Conservation (phyloP, 2,329 filamentous ascomycete species). For the Botrytis tulipae region DNA sequence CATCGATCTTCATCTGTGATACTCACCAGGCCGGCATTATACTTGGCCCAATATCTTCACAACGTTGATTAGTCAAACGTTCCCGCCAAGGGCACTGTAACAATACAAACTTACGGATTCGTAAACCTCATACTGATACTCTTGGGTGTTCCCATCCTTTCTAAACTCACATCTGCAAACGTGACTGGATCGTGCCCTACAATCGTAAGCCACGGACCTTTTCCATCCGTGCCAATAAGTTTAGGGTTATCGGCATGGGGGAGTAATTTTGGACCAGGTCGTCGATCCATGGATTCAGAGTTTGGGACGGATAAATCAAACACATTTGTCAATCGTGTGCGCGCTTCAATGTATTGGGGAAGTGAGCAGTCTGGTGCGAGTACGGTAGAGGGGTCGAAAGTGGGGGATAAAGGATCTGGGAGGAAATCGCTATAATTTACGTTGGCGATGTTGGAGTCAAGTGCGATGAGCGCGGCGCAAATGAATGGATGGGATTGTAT, state of each 20-base stretch:
- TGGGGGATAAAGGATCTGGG: slow-evolving; percentile 35
- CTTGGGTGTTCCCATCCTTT: slow-evolving; percentile 37
- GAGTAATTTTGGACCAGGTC: slow-evolving; percentile 32
- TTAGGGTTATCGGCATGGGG: slow-evolving; percentile 35
- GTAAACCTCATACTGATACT: slow-evolving; percentile 37
- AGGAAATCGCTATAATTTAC: slow-evolving; percentile 35
- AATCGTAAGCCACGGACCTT: slow-evolving; percentile 36
- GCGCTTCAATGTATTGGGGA: slow-evolving; percentile 36
- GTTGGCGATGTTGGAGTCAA: slow-evolving; percentile 40
- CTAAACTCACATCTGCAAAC: slow-evolving; percentile 37
- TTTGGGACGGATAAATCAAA: slow-evolving; percentile 38
- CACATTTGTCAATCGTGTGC: slow-evolving; percentile 32
- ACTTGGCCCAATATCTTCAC: slow-evolving; percentile 38
- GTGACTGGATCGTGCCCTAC: slow-evolving; percentile 38
- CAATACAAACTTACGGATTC: slow-evolving; percentile 34
- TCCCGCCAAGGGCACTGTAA: neutral
- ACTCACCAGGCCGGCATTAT: slow-evolving; percentile 36
- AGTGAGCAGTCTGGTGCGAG: slow-evolving; percentile 34
- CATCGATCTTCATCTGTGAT: slow-evolving; percentile 35
- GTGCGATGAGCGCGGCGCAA: slow-evolving; percentile 36
- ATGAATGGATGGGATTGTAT: slow-evolving; percentile 33
- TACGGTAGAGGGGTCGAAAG: slow-evolving; percentile 33
- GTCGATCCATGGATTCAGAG: slow-evolving; percentile 36
- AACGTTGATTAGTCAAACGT: neutral
- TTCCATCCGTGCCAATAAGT: slow-evolving; percentile 31